Conservation (phyloP, 169 alveolate species). For the Cryptosporidium meleagridis region DNA sequence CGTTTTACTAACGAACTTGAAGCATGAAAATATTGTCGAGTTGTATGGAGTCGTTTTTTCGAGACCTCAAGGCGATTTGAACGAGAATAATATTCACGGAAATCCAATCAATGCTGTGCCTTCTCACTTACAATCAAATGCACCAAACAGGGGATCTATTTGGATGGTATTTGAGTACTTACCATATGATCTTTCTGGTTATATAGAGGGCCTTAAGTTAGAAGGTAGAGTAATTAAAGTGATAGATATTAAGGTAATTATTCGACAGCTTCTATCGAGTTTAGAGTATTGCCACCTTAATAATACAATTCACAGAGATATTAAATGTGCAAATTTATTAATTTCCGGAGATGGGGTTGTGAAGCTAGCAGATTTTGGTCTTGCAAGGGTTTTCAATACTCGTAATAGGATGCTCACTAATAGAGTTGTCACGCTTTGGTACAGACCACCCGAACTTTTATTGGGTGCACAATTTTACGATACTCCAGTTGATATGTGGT, state of each 20-base stretch:
- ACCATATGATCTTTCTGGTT: slow-evolving; percentile 87
- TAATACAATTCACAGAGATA: slow-evolving; percentile 89
- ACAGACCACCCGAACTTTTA: slow-evolving; percentile 96
- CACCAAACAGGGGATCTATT: slow-evolving; percentile 75
- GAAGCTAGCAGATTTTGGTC: slow-evolving; percentile 96
- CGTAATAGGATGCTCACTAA: slow-evolving; percentile 88
- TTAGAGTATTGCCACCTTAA: slow-evolving; percentile 89
- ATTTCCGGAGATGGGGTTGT: slow-evolving; percentile 91
- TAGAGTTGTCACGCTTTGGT: slow-evolving; percentile 96
- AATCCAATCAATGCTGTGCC: background rate
- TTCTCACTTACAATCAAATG: background rate
- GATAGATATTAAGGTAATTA: slow-evolving; percentile 84
- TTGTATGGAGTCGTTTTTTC: slow-evolving; percentile 85
- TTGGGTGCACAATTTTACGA: slow-evolving; percentile 91
- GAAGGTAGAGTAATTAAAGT: slow-evolving; percentile 75
- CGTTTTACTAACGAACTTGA: slow-evolving; percentile 82
- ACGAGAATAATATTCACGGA: slow-evolving; percentile 7
- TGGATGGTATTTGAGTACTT: slow-evolving; percentile 90
- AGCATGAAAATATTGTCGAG: slow-evolving; percentile 85
- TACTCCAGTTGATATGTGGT: slow-evolving; percentile 94
- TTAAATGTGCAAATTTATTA: slow-evolving; percentile 91
- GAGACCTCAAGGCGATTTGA: slow-evolving; percentile 49
- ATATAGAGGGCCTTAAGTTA: slow-evolving; percentile 83
- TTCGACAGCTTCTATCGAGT: slow-evolving; percentile 86
- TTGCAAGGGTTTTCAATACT: slow-evolving; percentile 88